These are phyloP conservation scores for Colletotrichum cereale DNA, from an alignment of 2,329 filamentous ascomycete species.

Conservation along the genomic window DNA sequence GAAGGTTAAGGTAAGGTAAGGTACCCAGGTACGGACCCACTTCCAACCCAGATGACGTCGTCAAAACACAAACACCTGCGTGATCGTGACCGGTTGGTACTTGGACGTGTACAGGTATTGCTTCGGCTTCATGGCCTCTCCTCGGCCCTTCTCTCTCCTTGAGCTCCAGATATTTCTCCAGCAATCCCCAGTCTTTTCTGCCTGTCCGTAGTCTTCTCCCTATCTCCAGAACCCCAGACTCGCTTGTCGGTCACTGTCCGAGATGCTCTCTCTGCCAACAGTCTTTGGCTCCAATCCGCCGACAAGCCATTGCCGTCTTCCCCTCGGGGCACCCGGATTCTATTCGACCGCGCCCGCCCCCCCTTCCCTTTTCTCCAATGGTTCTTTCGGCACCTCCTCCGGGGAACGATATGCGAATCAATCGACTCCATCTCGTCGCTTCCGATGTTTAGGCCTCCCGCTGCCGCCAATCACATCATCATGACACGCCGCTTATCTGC, in stretches of 20 bases:
- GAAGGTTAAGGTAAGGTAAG: neutral
- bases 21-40: neutral
- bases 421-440: neutral
- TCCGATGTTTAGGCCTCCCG: constrained; percentile 29
- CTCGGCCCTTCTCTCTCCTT: constrained; percentile 36
- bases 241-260: constrained; percentile 38
- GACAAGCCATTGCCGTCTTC: neutral
- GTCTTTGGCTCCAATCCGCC: neutral
- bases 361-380: constrained; percentile 14
- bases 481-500: neutral
- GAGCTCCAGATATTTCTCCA: constrained; percentile 38
- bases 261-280: constrained; percentile 4
- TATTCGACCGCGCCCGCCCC: neutral
- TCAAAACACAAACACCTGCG: neutral
- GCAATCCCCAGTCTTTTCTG: constrained; percentile 30
- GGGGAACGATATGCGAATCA: constrained; percentile 7
- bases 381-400: constrained; percentile 24
- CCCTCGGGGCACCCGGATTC: constrained; percentile 36
- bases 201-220: neutral
- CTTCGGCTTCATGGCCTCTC: constrained; percentile 21
- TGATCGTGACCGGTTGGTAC: no score
- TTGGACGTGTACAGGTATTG: no score
- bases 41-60: constrained; percentile 25
- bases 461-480: constrained; percentile 14
- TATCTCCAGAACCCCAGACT: neutral